Evolutionary conservation across 2,329 filamentous ascomycete genomes (phyloP).

Genomic region (Paecilomyces sp.): DNA sequence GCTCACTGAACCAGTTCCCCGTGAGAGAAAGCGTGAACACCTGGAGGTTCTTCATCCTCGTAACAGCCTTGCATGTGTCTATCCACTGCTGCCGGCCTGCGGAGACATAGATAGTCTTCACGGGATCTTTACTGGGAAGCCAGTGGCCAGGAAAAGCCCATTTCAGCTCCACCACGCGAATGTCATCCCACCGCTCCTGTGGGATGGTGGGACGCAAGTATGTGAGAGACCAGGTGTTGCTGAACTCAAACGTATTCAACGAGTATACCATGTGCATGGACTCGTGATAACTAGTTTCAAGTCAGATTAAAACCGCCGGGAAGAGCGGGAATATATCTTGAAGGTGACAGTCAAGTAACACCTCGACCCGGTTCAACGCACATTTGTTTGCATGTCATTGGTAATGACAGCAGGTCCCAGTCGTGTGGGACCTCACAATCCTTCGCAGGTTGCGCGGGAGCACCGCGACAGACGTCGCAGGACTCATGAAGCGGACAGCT

Average conservation of each 20-base stretch:
- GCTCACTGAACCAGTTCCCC: slow-evolving; percentile 30
- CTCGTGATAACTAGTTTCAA: slow-evolving; percentile 24
- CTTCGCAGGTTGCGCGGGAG: slow-evolving; percentile 20
- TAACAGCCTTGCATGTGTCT: slow-evolving; percentile 25
- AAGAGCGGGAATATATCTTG: not conserved
- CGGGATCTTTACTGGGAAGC: slow-evolving; percentile 33
- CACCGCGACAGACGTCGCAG: slow-evolving; percentile 28
- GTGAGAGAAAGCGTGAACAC: slow-evolving; percentile 24
- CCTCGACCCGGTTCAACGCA: slow-evolving; percentile 6
- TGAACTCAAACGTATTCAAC: slow-evolving; percentile 30
- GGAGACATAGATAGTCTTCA: slow-evolving; percentile 29
- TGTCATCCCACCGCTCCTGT: slow-evolving; percentile 18
- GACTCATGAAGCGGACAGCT: slow-evolving; percentile 19
- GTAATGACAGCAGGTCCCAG: slow-evolving; percentile 18
- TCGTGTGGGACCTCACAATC: slow-evolving; percentile 6
- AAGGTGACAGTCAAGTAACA: not conserved
- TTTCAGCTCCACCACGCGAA: slow-evolving; percentile 28
- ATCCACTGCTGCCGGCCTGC: slow-evolving; percentile 30
- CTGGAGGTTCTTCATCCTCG: slow-evolving; percentile 16
- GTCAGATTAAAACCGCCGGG: not conserved
- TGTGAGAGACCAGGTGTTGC: slow-evolving; percentile 32
- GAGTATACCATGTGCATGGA: slow-evolving; percentile 28
- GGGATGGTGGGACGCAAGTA: slow-evolving; percentile 30
- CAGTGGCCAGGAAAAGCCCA: slow-evolving; percentile 34
- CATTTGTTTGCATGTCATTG: slow-evolving; percentile 30